Percentiles rank a stretch among this genome's conserved stretches.
Evolutionary conservation across 306 rosid genomes (phyloP).

Genomic region (Vicia faba): DNA sequence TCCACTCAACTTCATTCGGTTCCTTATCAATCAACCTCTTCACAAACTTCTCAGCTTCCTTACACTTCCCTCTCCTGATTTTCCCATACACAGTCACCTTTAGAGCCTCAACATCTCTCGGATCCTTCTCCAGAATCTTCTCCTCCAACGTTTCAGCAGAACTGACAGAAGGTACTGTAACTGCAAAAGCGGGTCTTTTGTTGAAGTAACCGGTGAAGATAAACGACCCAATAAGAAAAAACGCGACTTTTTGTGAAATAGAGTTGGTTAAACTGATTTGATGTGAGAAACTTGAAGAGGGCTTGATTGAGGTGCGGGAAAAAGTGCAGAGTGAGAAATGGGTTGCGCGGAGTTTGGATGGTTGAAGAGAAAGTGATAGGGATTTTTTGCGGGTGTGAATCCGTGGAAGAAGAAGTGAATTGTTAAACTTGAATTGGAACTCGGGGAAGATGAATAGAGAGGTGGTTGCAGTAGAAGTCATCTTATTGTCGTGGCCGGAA

Average conservation of each 20-base stretch:
- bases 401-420: background rate
- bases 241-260: conserved; percentile 46
- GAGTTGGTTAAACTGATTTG: conserved; percentile 32
- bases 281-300: conserved; percentile 32
- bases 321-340: conserved; percentile 23
- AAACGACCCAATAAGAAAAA: conserved; percentile 69
- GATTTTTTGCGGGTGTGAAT: conserved; percentile 28
- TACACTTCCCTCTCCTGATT: conserved; percentile 71
- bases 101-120: conserved; percentile 64
- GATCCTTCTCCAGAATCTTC: conserved; percentile 65
- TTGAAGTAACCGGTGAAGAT: conserved; percentile 55
- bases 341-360: background rate
- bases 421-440: conserved; percentile 5
- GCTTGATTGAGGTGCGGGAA: conserved; percentile 32
- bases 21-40: conserved; percentile 67
- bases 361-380: conserved; percentile 34
- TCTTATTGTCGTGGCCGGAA: background rate
- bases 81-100: conserved; percentile 74
- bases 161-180: conserved; percentile 50
- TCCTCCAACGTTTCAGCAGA: conserved; percentile 47
- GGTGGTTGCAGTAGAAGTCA: conserved; percentile 37
- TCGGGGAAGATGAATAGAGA: conserved; percentile 29
- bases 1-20: conserved; percentile 85
- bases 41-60: conserved; percentile 74
- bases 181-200: conserved; percentile 50